A percentile compares a stretch with the other conserved stretches of the same genome.
These are phyloP conservation scores for Gracilaria domingensis DNA, from an alignment of 23 red algal species.

Conservation along the genomic window DNA sequence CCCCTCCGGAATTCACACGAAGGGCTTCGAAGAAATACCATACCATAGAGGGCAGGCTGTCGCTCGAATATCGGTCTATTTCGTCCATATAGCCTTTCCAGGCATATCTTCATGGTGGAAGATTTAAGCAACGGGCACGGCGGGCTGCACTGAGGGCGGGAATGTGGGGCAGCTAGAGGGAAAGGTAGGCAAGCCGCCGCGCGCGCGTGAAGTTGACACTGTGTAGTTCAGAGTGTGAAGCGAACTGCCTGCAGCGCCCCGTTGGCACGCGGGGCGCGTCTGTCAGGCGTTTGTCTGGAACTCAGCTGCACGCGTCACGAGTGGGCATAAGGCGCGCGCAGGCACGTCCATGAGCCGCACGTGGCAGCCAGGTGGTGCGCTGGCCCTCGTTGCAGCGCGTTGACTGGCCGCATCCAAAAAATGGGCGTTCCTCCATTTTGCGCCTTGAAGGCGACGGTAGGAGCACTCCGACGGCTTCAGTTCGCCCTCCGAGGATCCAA, in stretches of 20 bases:
- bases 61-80: neutral
- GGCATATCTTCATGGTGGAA: neutral
- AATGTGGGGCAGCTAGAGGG: neutral
- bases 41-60: neutral
- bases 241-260: no score
- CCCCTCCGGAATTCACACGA: slow-evolving; percentile 76
- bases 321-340: neutral
- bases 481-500: no score
- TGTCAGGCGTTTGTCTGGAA: no score
- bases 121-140: neutral
- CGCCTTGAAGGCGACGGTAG: no score
- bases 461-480: no score
- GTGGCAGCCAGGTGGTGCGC: neutral
- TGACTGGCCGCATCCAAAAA: neutral
- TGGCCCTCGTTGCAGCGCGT: neutral
- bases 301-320: neutral
- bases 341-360: neutral
- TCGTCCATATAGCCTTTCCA: neutral
- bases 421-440: neutral
- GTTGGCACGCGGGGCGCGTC: no score
- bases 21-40: slow-evolving; percentile 71
- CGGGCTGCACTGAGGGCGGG: neutral
- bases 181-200: neutral
- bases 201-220: neutral
- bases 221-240: no score